Evolutionary conservation across 768 basidiomycete genomes (phyloP).

Genomic region (Agrocybe chaxingu): DNA sequence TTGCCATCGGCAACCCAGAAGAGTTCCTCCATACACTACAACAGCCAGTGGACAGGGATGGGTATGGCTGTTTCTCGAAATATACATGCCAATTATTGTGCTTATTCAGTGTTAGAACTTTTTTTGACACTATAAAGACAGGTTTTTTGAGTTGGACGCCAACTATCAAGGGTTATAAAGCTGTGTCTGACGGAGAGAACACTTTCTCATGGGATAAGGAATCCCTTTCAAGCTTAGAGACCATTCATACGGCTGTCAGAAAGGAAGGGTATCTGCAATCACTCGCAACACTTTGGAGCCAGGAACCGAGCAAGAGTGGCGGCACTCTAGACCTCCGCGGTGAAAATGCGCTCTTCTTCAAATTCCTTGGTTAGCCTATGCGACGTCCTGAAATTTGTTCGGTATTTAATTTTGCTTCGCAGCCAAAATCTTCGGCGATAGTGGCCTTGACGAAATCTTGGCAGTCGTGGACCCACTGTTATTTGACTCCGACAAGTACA

Average conservation of each 20-base stretch:
- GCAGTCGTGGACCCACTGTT: slow-evolving; percentile 58
- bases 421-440: slow-evolving; percentile 68
- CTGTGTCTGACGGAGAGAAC: slow-evolving; percentile 31
- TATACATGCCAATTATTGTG: not conserved
- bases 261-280: slow-evolving; percentile 57
- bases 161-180: slow-evolving; percentile 57
- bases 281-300: slow-evolving; percentile 67
- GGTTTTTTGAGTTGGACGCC: slow-evolving; percentile 79
- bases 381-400: not conserved
- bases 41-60: slow-evolving; percentile 30
- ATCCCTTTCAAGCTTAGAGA: slow-evolving; percentile 48
- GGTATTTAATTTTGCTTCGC: slow-evolving; percentile 2
- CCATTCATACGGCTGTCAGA: slow-evolving; percentile 45
- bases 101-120: slow-evolving; percentile 34
- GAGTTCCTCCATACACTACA: slow-evolving; percentile 48
- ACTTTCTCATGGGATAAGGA: slow-evolving; percentile 50
- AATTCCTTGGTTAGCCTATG: slow-evolving; percentile 31
- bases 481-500: slow-evolving; percentile 71
- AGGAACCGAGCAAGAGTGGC: slow-evolving; percentile 67
- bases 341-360: slow-evolving; percentile 41
- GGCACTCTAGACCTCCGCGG: slow-evolving; percentile 53
- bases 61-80: slow-evolving; percentile 24
- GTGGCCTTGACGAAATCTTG: slow-evolving; percentile 50
- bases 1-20: slow-evolving; percentile 46
- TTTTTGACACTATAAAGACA: slow-evolving; percentile 71